Base-by-base conservation (phyloP, 768 basidiomycete genomes). In the Pleurotus sapidus region DNA sequence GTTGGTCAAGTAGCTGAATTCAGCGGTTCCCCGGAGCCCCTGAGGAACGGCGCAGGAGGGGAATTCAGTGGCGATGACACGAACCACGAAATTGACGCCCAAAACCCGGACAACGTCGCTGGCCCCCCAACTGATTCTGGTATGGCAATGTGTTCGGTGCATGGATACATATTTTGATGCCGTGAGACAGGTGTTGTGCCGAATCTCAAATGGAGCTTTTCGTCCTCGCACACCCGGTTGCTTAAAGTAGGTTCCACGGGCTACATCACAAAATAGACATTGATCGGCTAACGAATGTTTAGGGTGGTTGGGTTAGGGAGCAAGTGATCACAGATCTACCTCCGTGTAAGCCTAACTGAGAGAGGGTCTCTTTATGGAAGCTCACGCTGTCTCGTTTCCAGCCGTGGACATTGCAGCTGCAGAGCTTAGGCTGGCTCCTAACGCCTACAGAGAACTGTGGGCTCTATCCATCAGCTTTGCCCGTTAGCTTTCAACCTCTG, bases 291-390 rank as follows among this genome's bases (percentile, higher is more conserved):
- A 34, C 30, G 30, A 34, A 34, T 34, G 11, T 34, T 45, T 30
- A 61, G 61, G 61, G 61, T 9, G 61, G 61, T 30, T 59, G 58
- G 59, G 61, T 62, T 9, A 49, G 61, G 40, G 61, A 62, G 37
- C 61, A 62, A 49, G 53, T 46, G 12, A 59, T 62, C 8, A 59
- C 58, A 8, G 61, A 62, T 37, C 49, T 62, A 42, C 61, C 61
- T n/a, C 58, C 61, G 23, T 62, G 61, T 62, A 47, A 15, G 59
- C 57, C 11, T 23, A 11, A 37, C 38, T 18, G 27, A n/a, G 51
- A 15, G 15, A 27, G 8, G 15, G 11, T 4, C 24, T 51, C n/a
- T 40, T 49, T 23, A 7, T 17, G 12, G 25, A 12, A 14, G 17
- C 24, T 46, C 30, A 49, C 15, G 17, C 30, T 17, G 15, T 39